Percentiles rank a stretch among this genome's conserved stretches.
These are phyloP conservation scores for Fusarium irregulare DNA, from an alignment of 2,329 filamentous ascomycete species.

Conservation along the genomic window DNA sequence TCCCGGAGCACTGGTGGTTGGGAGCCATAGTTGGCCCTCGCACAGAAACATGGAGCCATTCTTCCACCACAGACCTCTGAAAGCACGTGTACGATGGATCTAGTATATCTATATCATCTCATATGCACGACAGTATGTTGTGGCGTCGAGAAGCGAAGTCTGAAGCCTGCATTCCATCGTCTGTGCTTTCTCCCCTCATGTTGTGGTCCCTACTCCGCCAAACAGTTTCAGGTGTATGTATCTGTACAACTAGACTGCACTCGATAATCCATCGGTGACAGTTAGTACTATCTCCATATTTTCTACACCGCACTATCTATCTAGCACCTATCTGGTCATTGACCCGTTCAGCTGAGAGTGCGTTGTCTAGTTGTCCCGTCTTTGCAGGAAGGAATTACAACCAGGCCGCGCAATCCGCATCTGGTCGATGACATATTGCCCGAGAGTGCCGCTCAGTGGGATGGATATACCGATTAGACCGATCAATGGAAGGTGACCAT, in stretches of 20 bases:
- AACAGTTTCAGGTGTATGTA: slow-evolving; percentile 38
- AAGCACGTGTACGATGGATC: slow-evolving; percentile 20
- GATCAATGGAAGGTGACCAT: background rate
- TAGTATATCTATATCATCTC: background rate
- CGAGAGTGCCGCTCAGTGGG: background rate
- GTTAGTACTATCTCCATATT: slow-evolving; percentile 25
- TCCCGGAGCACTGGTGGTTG: background rate
- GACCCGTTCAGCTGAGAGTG: slow-evolving; percentile 9
- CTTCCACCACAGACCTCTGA: slow-evolving; percentile 25
- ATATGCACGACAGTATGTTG: slow-evolving; percentile 6
- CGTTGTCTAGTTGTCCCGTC: slow-evolving; percentile 1
- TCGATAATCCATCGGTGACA: slow-evolving; percentile 11
- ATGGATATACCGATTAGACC: background rate
- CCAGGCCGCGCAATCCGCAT: slow-evolving; percentile 1
- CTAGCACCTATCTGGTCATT: slow-evolving; percentile 8
- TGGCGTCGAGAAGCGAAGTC: slow-evolving; percentile 33
- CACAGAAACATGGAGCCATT: slow-evolving; percentile 31
- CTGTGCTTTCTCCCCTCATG: slow-evolving; percentile 34
- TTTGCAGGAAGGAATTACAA: background rate
- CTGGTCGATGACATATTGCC: background rate
- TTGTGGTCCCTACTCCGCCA: slow-evolving; percentile 30
- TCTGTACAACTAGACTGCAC: slow-evolving; percentile 18
- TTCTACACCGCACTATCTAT: slow-evolving; percentile 18
- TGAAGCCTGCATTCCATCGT: slow-evolving; percentile 28
- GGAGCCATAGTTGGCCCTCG: slow-evolving; percentile 28